Evolutionary conservation across 192 early-diverging fungal species (phyloP).

Genomic region (Rhizoclosmatium sp.): DNA sequence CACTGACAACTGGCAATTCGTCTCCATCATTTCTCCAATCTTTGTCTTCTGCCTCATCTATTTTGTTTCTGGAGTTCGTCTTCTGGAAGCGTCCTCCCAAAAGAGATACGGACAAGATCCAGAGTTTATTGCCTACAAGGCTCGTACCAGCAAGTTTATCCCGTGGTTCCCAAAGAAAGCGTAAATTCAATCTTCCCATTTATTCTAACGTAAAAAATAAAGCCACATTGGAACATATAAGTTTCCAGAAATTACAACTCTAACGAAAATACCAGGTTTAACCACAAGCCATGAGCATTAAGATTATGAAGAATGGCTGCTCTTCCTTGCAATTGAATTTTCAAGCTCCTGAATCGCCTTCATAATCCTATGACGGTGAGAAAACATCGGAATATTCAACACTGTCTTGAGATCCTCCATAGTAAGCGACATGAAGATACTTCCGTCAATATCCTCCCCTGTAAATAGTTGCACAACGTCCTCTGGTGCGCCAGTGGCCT

Average conservation of each 20-base stretch:
- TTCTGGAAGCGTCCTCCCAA: slow-evolving; percentile 50
- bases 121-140: slow-evolving; percentile 53
- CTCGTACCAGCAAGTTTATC: slow-evolving; percentile 51
- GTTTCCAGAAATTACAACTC: background rate
- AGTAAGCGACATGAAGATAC: slow-evolving; percentile 5
- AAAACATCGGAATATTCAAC: background rate
- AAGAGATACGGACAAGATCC: slow-evolving; percentile 51
- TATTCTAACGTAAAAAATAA: too few relatives aligned
- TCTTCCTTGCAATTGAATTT: background rate
- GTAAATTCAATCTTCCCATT: too few relatives aligned
- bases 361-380: background rate
- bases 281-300: background rate
- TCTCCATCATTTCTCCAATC: slow-evolving; percentile 53
- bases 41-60: slow-evolving; percentile 58
- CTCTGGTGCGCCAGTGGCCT: background rate
- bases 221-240: background rate
- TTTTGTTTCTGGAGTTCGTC: slow-evolving; percentile 48
- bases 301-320: background rate
- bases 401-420: background rate
- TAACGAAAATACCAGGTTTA: background rate
- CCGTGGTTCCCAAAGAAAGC: slow-evolving; percentile 51
- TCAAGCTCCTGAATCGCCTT: background rate
- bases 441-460: background rate
- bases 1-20: slow-evolving; percentile 58
- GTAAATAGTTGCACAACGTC: background rate